Conservation (phyloP, 2,329 filamentous ascomycete species). For the Botryotinia narcissicola region DNA sequence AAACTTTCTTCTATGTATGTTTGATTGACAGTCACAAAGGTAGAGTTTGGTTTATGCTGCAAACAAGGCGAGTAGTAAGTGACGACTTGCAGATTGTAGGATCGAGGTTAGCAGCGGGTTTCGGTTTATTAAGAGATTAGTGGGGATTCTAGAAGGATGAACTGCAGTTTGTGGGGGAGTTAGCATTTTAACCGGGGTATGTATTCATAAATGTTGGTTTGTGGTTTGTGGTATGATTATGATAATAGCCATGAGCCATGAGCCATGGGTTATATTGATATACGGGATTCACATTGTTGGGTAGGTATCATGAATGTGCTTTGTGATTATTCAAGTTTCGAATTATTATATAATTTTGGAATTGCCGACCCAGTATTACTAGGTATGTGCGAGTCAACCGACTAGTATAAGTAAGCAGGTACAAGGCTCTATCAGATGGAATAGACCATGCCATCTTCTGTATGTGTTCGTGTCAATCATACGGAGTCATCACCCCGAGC, state of each 20-base stretch:
- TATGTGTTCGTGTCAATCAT: neutral
- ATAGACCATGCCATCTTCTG: neutral
- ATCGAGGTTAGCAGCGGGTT: slow-evolving; percentile 11
- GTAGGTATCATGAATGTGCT: neutral
- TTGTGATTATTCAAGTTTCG: neutral
- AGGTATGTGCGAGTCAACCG: neutral
- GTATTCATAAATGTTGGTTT: neutral
- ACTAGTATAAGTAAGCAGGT: neutral
- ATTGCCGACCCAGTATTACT: neutral
- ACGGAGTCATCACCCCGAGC: neutral
- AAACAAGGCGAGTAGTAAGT: neutral
- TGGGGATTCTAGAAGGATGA: slow-evolving; percentile 19
- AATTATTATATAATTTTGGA: neutral
- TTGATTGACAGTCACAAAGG: neutral
- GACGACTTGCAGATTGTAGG: slow-evolving; percentile 5
- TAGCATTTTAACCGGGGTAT: slow-evolving; percentile 9
- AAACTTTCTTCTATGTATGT: neutral
- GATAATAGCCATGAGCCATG: neutral
- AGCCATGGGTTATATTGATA: neutral
- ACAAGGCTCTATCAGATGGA: slow-evolving; percentile 5
- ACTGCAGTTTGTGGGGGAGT: slow-evolving; percentile 20
- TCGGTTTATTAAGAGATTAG: slow-evolving; percentile 15
- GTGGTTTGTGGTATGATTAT: neutral
- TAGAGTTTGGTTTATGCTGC: neutral
- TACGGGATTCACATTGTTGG: neutral